Percentiles rank a stretch among this genome's conserved stretches.
phyloP scores from a whole-genome alignment of 164 flowering plant genomes.

The Magnolia kwangsiensis region DNA sequence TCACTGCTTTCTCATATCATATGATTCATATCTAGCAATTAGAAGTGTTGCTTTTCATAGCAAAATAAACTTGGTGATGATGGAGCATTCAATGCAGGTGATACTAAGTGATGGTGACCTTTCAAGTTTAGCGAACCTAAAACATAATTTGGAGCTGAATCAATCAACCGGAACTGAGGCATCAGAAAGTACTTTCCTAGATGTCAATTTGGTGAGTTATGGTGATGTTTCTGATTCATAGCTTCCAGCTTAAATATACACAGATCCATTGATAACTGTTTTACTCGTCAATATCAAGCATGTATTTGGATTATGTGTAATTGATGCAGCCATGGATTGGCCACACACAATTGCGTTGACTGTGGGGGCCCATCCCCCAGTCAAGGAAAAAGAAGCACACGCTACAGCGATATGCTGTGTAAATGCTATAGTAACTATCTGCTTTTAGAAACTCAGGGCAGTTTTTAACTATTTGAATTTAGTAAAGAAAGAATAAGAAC shows the following conservation, averaged over 20 bases:
- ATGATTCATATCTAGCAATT: background rate
- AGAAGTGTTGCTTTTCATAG: background rate
- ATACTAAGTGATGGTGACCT: conserved; percentile 81
- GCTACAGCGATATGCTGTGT: no score
- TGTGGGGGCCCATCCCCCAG: no score
- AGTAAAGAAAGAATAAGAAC: no score
- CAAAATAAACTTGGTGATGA: background rate
- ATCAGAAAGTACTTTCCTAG: conserved; percentile 14
- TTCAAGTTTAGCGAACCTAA: conserved; percentile 73
- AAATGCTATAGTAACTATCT: no score
- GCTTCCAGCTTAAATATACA: no score
- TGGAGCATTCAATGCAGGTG: conserved; percentile 45
- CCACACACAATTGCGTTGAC: no score
- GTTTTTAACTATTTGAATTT: no score
- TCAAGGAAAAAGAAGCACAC: no score
- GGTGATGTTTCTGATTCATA: background rate
- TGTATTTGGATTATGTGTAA: background rate
- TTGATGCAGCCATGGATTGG: background rate
- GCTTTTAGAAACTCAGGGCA: no score
- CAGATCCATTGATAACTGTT: background rate
- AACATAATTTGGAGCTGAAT: conserved; percentile 71
- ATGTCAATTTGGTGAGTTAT: conserved; percentile 32
- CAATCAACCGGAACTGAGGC: conserved; percentile 23
- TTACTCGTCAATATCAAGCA: background rate
- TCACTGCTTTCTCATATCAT: no score